A percentile compares a stretch with the other conserved stretches of the same genome.
Evolutionary conservation across 2,329 filamentous ascomycete genomes (phyloP).

Genomic region (Didymella keratinophila): DNA sequence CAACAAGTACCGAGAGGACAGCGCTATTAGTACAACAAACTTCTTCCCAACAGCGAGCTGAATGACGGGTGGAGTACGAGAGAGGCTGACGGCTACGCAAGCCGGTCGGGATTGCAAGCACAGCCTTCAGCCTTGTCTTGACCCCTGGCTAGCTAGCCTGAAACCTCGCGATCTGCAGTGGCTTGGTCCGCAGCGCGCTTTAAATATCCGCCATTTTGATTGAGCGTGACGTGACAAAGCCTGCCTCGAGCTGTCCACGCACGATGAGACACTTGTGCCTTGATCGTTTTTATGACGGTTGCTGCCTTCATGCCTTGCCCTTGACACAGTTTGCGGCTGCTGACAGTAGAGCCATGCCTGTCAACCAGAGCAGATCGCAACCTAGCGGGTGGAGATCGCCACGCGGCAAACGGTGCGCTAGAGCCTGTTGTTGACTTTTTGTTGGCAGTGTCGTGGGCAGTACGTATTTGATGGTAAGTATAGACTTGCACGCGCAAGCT

Average conservation of each 20-base stretch:
- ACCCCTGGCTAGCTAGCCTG: slow-evolving; percentile 14
- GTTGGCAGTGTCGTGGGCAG: background rate
- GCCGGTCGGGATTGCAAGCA: slow-evolving; percentile 12
- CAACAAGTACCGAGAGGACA: background rate
- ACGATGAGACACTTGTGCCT: background rate
- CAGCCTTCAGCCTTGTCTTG: slow-evolving; percentile 18
- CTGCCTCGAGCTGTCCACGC: background rate
- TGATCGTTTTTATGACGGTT: background rate
- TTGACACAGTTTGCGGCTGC: background rate
- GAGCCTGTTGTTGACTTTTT: background rate
- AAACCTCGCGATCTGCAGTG: slow-evolving; percentile 17
- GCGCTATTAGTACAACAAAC: background rate
- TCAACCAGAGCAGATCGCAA: background rate
- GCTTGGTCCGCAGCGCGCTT: slow-evolving; percentile 17
- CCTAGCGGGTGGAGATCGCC: background rate
- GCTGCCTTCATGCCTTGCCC: background rate
- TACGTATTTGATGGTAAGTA: background rate
- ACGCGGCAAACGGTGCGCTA: slow-evolving; percentile 2
- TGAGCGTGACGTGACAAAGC: background rate
- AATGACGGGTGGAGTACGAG: slow-evolving; percentile 1
- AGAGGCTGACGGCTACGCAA: slow-evolving; percentile 18
- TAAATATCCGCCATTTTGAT: slow-evolving; percentile 8
- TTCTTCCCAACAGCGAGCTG: slow-evolving; percentile 1
- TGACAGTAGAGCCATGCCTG: background rate
- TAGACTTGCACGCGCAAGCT: background rate